Evolutionary conservation across 139 green algal species (phyloP), one percentile per base, ranked within the genome.

Genomic region (Chlorella sp.): DNA sequence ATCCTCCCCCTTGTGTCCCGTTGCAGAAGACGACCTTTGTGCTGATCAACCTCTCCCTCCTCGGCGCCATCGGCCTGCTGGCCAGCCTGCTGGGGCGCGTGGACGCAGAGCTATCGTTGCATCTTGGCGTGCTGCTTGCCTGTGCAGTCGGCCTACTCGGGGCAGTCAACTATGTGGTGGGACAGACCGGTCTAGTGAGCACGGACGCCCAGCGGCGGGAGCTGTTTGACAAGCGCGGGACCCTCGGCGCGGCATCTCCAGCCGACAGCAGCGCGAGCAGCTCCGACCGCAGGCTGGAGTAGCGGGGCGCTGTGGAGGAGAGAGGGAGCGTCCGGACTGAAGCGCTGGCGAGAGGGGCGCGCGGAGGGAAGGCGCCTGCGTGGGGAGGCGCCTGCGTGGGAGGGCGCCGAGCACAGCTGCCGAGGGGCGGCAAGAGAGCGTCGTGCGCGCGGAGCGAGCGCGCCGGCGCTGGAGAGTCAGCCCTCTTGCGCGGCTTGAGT

Each of bases 81-180:
- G 45, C 50, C 2, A 43, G 79, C 41, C 70, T 90, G 38, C 46
- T 81, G 7, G 17, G 36, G 33, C 56, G 31, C 46, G 60, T 69
- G 55, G 35, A 67, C 23, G 14, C 67, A 2, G 56, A 50, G 19
- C 59, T 91, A 0, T 31, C 78, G 17, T 76, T 77, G 1, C 87
- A 91, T 68, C 38, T 89, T 2, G 45, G 43, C 7, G 73, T 84
- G 15, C 63, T 91, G 36, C 60, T 89, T 5, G 46, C 80, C 17
- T 56, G 90, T 23, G 79, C 79, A 1, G 56, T 77, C 8, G 86
- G 79, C 3, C 76, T 92, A n/a, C 59, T 73, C 21, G 61, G 62
- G 12, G 50, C 76, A 5, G 51, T 90, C 33, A 87, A 90, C 66
- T 93, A 84, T 83, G 69, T 88, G 41, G 38, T 89, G 9, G 25